Evolutionary conservation across 2,329 filamentous ascomycete species (phyloP), one percentile per base, ranked within the genome.

Genomic region (Biscogniauxia sp.): DNA sequence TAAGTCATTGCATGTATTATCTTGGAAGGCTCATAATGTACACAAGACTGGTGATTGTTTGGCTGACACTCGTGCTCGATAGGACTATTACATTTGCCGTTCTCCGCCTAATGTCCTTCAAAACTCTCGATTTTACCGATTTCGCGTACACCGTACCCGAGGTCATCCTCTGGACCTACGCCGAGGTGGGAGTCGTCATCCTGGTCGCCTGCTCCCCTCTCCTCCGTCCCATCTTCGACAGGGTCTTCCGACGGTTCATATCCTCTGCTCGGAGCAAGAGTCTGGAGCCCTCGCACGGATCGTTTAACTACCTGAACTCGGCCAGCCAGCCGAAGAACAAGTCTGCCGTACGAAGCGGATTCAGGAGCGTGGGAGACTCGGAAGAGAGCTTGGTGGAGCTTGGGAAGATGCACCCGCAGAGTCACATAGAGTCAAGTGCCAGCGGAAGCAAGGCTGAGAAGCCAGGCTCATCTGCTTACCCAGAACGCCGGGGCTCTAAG

Each of bases 31-130:
- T 28, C 26, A n/a, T n/a, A n/a, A n/a, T n/a, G 26, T 28, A 28
- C 26, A 28, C 9, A 28, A 5, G 5, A 5, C 26, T 28, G 5
- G 5, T 28, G 19, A 13, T 52, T 8, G 9, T 20, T n/a, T n/a
- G 13, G 19, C 50, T 52, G 19, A 52, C 50, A 28, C 9, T 28
- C 26, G 26, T 28, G 13, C 20, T 20, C 50, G 2, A 19, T 9
- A 52, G 50, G 19, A 52, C 50, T 13, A 73, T 76, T 59, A 75
- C 79, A 61, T 82, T 67, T 52, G 67, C 66, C 5, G 51, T 62
- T n/a, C 55, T 70, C 9, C 65, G 68, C 1, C 61, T 70, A 1
- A 49, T 63, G 2, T 69, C 68, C 13, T 55, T 70, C 7, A 60
- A 61, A 20, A 45, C 56, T 20, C 53, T 70, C 52, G 59, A 68